phyloP scores from a whole-genome alignment of 495 filamentous ascomycete genomes.

The Penicillium cataractarum region DNA sequence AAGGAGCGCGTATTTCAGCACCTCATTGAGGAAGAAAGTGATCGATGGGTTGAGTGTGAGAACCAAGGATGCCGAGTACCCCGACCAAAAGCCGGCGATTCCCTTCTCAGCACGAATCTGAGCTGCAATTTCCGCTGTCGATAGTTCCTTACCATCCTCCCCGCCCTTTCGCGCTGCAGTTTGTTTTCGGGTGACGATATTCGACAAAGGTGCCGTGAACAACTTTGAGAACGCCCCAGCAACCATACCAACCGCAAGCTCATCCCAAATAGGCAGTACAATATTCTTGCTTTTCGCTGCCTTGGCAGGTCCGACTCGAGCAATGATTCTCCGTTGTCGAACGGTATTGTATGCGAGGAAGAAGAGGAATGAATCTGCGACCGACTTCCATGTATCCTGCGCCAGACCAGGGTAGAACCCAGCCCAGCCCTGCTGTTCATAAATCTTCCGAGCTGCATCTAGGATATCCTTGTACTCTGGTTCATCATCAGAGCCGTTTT shows the following conservation, averaged over 20 bases:
- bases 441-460: constrained; percentile 75
- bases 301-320: constrained; percentile 34
- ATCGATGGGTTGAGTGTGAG: constrained; percentile 85
- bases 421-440: constrained; percentile 64
- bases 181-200: constrained; percentile 83
- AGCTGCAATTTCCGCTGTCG: constrained; percentile 60
- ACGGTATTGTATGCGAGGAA: constrained; percentile 80
- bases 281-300: constrained; percentile 47
- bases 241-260: constrained; percentile 74
- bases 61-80: constrained; percentile 79
- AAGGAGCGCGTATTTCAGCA: constrained; percentile 63
- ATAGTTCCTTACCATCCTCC: constrained; percentile 4
- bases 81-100: constrained; percentile 81
- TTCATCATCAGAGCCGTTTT: constrained; percentile 42
- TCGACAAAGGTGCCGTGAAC: constrained; percentile 80
- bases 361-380: constrained; percentile 80
- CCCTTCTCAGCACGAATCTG: constrained; percentile 74
- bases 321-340: constrained; percentile 61
- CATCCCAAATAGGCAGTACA: constrained; percentile 66
- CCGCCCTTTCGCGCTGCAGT: constrained; percentile 52
- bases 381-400: constrained; percentile 72
- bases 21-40: constrained; percentile 81
- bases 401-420: constrained; percentile 78
- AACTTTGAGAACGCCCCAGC: constrained; percentile 79
- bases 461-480: constrained; percentile 58